Conservation (phyloP, 2,329 filamentous ascomycete genomes). For the Neonectria neomacrospora region DNA sequence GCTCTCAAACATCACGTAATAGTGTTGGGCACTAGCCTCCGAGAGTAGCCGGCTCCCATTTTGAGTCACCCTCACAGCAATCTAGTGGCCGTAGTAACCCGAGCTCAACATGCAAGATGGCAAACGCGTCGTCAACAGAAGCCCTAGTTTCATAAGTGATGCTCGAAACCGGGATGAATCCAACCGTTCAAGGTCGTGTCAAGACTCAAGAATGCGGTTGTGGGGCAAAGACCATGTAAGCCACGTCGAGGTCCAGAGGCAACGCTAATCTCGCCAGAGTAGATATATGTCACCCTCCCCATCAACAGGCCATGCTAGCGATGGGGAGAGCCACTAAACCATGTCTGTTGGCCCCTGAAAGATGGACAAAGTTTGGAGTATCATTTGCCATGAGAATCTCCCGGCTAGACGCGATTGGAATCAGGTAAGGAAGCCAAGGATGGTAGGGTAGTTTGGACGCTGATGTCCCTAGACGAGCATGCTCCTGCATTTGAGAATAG, state of each 20-base stretch:
- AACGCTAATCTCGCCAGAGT: not conserved
- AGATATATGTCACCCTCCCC: not conserved
- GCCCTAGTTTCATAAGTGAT: not conserved
- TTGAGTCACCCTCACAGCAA: not conserved
- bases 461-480: no score
- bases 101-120: not conserved
- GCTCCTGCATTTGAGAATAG: no score
- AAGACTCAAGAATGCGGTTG: not conserved
- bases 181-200: not conserved
- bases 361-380: not conserved
- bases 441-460: not conserved
- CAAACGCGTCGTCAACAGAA: not conserved
- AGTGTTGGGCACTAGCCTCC: not conserved
- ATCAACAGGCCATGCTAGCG: not conserved
- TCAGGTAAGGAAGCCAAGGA: not conserved
- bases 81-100: conserved; percentile 1
- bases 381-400: not conserved
- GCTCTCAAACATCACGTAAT: not conserved
- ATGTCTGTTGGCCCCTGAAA: not conserved
- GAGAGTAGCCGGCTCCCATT: not conserved
- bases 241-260: not conserved
- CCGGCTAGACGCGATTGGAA: not conserved
- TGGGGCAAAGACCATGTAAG: not conserved
- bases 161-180: not conserved
- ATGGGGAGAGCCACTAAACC: not conserved